phyloP scores from a whole-genome alignment of 1,284 basidiomycete species.

The Puccinia triticina region DNA sequence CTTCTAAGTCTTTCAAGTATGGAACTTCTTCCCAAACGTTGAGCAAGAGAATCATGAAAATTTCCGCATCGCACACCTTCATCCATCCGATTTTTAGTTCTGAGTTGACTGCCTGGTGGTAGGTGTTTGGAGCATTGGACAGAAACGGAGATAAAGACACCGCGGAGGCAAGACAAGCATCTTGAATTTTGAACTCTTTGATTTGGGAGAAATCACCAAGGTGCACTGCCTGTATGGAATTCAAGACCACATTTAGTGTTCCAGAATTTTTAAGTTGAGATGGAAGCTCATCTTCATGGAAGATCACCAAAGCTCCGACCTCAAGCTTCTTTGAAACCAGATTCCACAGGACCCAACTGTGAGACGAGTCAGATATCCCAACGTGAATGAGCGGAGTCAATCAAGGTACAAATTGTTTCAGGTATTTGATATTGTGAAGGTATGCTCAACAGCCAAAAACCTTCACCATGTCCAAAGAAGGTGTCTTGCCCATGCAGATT shows the following conservation, averaged over 20 bases:
- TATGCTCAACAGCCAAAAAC: constrained; percentile 18
- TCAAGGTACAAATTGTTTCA: neutral
- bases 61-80: too few relatives aligned
- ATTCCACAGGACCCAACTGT: neutral
- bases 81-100: too few relatives aligned
- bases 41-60: too few relatives aligned
- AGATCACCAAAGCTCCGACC: neutral
- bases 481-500: too few relatives aligned
- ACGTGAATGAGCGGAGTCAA: neutral
- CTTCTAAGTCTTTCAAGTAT: too few relatives aligned
- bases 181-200: neutral
- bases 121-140: too few relatives aligned
- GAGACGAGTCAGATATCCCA: neutral
- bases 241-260: neutral
- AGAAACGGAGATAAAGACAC: too few relatives aligned
- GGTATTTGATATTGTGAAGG: neutral
- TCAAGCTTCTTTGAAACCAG: neutral
- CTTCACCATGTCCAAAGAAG: neutral
- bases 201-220: neutral
- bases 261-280: neutral
- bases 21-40: too few relatives aligned
- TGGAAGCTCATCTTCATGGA: too few relatives aligned
- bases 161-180: too few relatives aligned
- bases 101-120: neutral
- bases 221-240: neutral